These are phyloP conservation scores for Suillus discolor DNA, from an alignment of 768 basidiomycete species.

Conservation along the genomic window DNA sequence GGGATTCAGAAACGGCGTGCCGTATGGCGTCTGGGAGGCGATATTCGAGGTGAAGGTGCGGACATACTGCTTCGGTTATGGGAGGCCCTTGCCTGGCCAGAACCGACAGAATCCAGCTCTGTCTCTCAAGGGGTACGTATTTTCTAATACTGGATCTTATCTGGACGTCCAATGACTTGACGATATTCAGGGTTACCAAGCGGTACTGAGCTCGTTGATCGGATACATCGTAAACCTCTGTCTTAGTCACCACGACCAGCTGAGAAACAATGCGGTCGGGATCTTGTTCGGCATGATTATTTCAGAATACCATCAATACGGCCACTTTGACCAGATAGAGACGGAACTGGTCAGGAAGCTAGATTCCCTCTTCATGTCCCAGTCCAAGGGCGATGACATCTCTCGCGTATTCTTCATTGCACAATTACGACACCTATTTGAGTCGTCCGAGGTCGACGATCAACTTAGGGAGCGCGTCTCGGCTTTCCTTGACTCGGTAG, in stretches of 20 bases:
- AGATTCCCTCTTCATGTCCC: constrained; percentile 91
- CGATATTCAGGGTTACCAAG: constrained; percentile 73
- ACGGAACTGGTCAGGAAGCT: constrained; percentile 90
- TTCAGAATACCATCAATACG: constrained; percentile 83
- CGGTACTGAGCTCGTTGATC: constrained; percentile 78
- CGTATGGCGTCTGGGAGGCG: constrained; percentile 95
- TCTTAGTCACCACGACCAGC: constrained; percentile 91
- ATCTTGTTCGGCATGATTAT: constrained; percentile 97
- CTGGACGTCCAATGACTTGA: background rate
- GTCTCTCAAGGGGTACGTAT: constrained; percentile 68
- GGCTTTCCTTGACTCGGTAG: constrained; percentile 85
- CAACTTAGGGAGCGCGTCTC: constrained; percentile 76
- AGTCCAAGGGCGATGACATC: constrained; percentile 88
- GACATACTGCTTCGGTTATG: constrained; percentile 77
- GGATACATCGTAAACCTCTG: constrained; percentile 91
- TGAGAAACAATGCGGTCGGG: constrained; percentile 87
- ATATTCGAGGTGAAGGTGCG: constrained; percentile 91
- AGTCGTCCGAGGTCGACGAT: constrained; percentile 79
- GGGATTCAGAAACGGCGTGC: constrained; percentile 81
- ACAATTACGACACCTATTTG: constrained; percentile 88
- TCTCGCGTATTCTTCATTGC: constrained; percentile 92
- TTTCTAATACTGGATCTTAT: background rate
- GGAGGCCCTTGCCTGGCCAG: constrained; percentile 83
- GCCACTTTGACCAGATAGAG: constrained; percentile 87
- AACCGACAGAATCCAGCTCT: constrained; percentile 48